Percentiles rank a stretch among this genome's conserved stretches.
phyloP scores from a whole-genome alignment of 139 green algal species.

The Mychonastes homosphaera region DNA sequence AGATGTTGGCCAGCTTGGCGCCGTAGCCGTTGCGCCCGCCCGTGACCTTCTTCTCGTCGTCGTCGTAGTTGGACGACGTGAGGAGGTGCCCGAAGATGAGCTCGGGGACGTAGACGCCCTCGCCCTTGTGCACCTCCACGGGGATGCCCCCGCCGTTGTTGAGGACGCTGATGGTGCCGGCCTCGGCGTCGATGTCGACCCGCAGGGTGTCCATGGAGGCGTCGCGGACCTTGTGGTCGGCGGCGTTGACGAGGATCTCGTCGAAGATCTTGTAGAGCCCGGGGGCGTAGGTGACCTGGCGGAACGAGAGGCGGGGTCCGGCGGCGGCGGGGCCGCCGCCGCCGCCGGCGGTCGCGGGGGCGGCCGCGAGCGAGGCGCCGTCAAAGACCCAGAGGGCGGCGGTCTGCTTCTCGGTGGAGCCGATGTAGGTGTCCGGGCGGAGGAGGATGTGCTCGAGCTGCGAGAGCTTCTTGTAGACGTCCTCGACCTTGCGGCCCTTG shows the following conservation, averaged over 20 bases:
- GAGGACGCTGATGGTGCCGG: constrained; percentile 71
- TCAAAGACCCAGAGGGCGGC: constrained; percentile 88
- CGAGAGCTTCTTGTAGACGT: constrained; percentile 97
- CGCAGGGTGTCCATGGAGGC: constrained; percentile 80
- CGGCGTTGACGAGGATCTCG: constrained; percentile 98
- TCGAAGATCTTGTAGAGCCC: constrained; percentile 99
- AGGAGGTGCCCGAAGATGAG: constrained; percentile 98
- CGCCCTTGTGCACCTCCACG: constrained; percentile 91
- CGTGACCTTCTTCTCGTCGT: constrained; percentile 97
- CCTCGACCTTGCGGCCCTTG: constrained; percentile 67
- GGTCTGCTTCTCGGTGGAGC: constrained; percentile 79
- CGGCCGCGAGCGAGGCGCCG: constrained; percentile 35
- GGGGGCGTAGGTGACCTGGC: constrained; percentile 64
- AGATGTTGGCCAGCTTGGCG: constrained; percentile 99
- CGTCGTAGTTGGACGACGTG: constrained; percentile 97
- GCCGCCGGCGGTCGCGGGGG: no score
- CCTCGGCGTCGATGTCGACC: constrained; percentile 72
- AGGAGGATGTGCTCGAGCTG: constrained; percentile 98
- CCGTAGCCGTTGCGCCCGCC: constrained; percentile 97
- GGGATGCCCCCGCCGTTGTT: constrained; percentile 95
- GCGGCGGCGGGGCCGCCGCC: no score
- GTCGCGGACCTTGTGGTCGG: constrained; percentile 97
- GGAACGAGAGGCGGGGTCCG: constrained; percentile 32
- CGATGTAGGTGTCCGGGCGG: constrained; percentile 97
- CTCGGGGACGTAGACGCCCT: constrained; percentile 93